Base-by-base conservation (phyloP, 345 rosid species). In the Cardamine resedifolia region DNA sequence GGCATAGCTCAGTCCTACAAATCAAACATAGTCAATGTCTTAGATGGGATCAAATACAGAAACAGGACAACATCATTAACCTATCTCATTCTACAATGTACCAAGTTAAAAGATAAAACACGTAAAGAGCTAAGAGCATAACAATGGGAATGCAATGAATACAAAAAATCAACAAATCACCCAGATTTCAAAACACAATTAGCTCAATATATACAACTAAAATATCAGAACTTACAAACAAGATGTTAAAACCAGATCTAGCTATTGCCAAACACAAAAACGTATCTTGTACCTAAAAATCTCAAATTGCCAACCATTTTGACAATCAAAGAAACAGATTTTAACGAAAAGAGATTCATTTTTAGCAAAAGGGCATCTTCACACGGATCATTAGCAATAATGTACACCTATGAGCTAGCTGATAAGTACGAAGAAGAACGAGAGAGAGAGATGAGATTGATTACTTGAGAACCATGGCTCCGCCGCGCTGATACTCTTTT, bases 1-100 rank as follows among this genome's bases (percentile, higher is more conserved):
- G 88, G 72, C 96, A 89, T 47, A 87, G 84, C 65, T 89, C 90
- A n/a, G 91, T 89, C 84, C 94, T 86, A 34, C 11, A 76, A 28
- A 12, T 52, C 39, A 72, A 55, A 75, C 39, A 60, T 6, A 34
- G 15, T 20, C 34, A 70, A 64, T 2, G 7, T 3, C 0, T 64
- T 48, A 64, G 72, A 20, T 41, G 0, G 0, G 38, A 16, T 12
- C 6, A 47, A 6, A 50, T 5, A 14, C 21, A 62, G 38, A 15
- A 52, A 72, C 47, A 62, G 18, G 2, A 24, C 71, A 34, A 34
- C 24, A 57, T 16, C 24, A 57, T 58, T 3, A 36, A 48, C 16
- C 21, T 5, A n/a, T 36, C 0, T 18, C 36, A 27, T 10, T 3
- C 4, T 6, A 2, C 0, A 72, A 56, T 64, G 58, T 45, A 8